Conservation (phyloP, 2,329 filamentous ascomycete species). For the Ceratocystis variospora region DNA sequence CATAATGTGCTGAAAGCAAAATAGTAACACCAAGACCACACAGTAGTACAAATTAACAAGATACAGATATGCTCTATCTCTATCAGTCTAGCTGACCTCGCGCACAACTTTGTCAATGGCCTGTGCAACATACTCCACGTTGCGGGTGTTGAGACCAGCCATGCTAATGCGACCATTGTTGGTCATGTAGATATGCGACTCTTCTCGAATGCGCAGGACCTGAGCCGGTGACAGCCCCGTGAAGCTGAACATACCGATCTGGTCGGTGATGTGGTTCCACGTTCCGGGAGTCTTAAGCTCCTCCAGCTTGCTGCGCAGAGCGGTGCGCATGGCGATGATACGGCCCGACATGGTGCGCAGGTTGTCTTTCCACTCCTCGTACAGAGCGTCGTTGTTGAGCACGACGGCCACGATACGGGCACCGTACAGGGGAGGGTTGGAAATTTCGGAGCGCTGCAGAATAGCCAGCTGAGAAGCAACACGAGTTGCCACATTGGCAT, state of each 20-base stretch:
- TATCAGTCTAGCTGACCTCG: slow-evolving; percentile 25
- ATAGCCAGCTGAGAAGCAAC: slow-evolving; percentile 83
- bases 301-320: slow-evolving; percentile 67
- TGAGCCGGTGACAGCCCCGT: slow-evolving; percentile 65
- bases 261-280: slow-evolving; percentile 95
- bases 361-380: slow-evolving; percentile 85
- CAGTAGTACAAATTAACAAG: slow-evolving; percentile 3
- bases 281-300: slow-evolving; percentile 71
- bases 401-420: slow-evolving; percentile 75
- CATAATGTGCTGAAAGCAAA: not conserved
- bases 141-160: slow-evolving; percentile 88
- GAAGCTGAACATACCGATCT: slow-evolving; percentile 99
- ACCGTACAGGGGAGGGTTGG: slow-evolving; percentile 88
- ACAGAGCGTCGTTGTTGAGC: slow-evolving; percentile 69
- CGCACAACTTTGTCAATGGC: slow-evolving; percentile 75
- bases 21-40: not conserved
- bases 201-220: slow-evolving; percentile 53
- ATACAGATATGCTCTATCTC: not conserved
- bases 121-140: slow-evolving; percentile 85
- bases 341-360: slow-evolving; percentile 86
- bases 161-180: slow-evolving; percentile 98
- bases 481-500: slow-evolving; percentile 48
- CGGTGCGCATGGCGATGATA: slow-evolving; percentile 81
- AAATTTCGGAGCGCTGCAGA: slow-evolving; percentile 93
- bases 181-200: slow-evolving; percentile 77